Evolutionary conservation across 169 alveolate species (phyloP).

Genomic region (Plasmodium sp.): DNA sequence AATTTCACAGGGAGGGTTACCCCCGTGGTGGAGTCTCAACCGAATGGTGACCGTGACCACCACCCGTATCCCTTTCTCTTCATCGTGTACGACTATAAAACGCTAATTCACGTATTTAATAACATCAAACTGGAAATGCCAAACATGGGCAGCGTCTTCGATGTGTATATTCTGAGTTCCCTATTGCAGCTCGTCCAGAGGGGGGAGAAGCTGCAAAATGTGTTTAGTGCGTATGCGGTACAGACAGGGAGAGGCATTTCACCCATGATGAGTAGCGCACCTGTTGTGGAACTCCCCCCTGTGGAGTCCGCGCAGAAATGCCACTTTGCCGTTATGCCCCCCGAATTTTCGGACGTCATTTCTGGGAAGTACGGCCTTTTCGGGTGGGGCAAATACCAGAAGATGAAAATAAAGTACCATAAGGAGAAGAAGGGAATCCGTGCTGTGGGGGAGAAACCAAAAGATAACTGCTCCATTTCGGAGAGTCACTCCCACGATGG

Average conservation of each 20-base stretch:
- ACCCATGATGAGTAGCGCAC: background rate
- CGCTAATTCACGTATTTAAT: slow-evolving; percentile 44
- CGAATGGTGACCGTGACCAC: background rate
- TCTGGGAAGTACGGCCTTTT: slow-evolving; percentile 44
- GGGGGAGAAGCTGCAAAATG: slow-evolving; percentile 70
- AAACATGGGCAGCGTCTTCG: slow-evolving; percentile 45
- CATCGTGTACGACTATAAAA: slow-evolving; percentile 63
- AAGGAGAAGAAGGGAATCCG: background rate
- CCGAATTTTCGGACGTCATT: slow-evolving; percentile 62
- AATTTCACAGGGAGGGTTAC: background rate
- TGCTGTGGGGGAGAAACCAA: background rate
- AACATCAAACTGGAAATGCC: slow-evolving; percentile 10
- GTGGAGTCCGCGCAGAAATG: background rate
- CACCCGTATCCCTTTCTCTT: slow-evolving; percentile 11
- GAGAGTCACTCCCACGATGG: background rate
- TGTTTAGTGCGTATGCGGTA: background rate
- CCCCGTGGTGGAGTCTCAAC: background rate
- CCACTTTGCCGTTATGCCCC: slow-evolving; percentile 17
- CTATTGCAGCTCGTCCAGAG: slow-evolving; percentile 73
- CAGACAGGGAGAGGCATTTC: background rate
- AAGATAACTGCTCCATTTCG: background rate
- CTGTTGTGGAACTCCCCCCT: background rate
- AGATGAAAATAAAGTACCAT: slow-evolving; percentile 10
- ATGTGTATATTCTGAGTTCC: slow-evolving; percentile 46
- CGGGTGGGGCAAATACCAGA: slow-evolving; percentile 71